Evolutionary conservation across 2,329 filamentous ascomycete genomes (phyloP).

Genomic region (Cytospora mali): DNA sequence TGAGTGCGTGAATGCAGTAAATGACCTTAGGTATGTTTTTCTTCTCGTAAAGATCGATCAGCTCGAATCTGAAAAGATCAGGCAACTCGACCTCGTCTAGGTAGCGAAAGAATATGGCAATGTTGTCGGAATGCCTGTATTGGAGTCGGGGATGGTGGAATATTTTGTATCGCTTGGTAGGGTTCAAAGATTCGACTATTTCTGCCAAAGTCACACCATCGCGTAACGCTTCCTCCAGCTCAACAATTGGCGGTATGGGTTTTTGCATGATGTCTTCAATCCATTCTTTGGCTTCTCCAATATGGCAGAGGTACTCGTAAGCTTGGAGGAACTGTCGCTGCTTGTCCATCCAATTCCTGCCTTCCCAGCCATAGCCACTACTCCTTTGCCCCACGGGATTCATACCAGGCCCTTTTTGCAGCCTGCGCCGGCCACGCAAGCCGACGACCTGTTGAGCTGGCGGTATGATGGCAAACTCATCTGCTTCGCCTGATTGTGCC

Average conservation of each 20-base stretch:
- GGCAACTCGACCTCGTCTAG: slow-evolving; percentile 89
- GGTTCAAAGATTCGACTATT: slow-evolving; percentile 85
- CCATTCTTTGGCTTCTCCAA: slow-evolving; percentile 99
- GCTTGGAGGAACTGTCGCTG: slow-evolving; percentile 95
- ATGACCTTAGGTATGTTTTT: slow-evolving; percentile 99
- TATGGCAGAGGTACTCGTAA: slow-evolving; percentile 98
- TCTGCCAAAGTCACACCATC: slow-evolving; percentile 95
- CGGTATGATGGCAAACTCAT: slow-evolving; percentile 79
- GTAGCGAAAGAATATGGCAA: slow-evolving; percentile 93
- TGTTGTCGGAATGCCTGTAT: slow-evolving; percentile 96
- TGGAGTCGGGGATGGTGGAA: slow-evolving; percentile 85
- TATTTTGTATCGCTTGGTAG: slow-evolving; percentile 74
- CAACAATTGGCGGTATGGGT: slow-evolving; percentile 86
- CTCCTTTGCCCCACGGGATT: slow-evolving; percentile 49
- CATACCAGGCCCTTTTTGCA: slow-evolving; percentile 68
- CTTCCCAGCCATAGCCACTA: slow-evolving; percentile 71
- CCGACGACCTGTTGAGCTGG: slow-evolving; percentile 85
- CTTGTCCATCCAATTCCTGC: slow-evolving; percentile 97
- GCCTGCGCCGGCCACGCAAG: slow-evolving; percentile 76
- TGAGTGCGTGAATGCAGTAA: slow-evolving; percentile 95
- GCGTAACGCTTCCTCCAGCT: slow-evolving; percentile 88
- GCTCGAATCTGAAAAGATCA: slow-evolving; percentile 93
- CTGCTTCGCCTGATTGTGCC: slow-evolving; percentile 72
- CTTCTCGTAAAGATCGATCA: slow-evolving; percentile 98
- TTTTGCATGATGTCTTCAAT: slow-evolving; percentile 88